These are phyloP conservation scores for Neurospora terricola DNA, from an alignment of 495 filamentous ascomycete genomes.

Conservation along the genomic window DNA sequence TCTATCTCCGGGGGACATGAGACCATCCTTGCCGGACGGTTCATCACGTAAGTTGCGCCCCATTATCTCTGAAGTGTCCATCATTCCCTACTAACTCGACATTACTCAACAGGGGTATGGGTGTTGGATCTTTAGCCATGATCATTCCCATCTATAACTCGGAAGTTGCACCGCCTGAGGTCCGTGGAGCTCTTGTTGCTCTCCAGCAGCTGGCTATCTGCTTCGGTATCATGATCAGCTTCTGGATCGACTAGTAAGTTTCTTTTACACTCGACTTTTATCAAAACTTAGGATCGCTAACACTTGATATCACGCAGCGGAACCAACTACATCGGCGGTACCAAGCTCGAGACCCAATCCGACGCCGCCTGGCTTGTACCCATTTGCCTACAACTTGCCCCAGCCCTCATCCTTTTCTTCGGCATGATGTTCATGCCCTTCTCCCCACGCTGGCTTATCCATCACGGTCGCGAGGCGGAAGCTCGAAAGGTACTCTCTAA, in stretches of 20 bases:
- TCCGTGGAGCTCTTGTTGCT: slow-evolving; percentile 61
- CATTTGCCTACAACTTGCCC: slow-evolving; percentile 51
- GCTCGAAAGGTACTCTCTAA: slow-evolving; percentile 55
- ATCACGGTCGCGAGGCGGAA: slow-evolving; percentile 63
- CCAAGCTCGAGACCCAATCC: slow-evolving; percentile 44
- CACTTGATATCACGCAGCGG: slow-evolving; percentile 25
- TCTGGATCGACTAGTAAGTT: slow-evolving; percentile 67
- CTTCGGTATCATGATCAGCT: slow-evolving; percentile 73
- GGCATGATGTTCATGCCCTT: slow-evolving; percentile 80
- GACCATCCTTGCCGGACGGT: slow-evolving; percentile 63
- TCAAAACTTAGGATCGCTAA: slow-evolving; percentile 12
- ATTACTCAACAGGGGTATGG: slow-evolving; percentile 43
- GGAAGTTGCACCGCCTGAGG: slow-evolving; percentile 52
- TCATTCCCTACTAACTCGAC: background rate
- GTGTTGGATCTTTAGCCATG: slow-evolving; percentile 58
- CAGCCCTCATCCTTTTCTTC: slow-evolving; percentile 48
- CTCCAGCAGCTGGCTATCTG: slow-evolving; percentile 75
- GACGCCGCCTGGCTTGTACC: slow-evolving; percentile 63
- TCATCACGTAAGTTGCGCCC: slow-evolving; percentile 45
- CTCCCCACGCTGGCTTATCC: slow-evolving; percentile 69
- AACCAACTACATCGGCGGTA: slow-evolving; percentile 71
- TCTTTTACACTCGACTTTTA: background rate
- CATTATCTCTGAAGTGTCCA: background rate
- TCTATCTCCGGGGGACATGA: slow-evolving; percentile 44
- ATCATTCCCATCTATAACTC: slow-evolving; percentile 62